Percentiles rank a stretch among this genome's conserved stretches.
Conservation (phyloP, 345 rosid species). For the Bruguiera gymnorhiza region DNA sequence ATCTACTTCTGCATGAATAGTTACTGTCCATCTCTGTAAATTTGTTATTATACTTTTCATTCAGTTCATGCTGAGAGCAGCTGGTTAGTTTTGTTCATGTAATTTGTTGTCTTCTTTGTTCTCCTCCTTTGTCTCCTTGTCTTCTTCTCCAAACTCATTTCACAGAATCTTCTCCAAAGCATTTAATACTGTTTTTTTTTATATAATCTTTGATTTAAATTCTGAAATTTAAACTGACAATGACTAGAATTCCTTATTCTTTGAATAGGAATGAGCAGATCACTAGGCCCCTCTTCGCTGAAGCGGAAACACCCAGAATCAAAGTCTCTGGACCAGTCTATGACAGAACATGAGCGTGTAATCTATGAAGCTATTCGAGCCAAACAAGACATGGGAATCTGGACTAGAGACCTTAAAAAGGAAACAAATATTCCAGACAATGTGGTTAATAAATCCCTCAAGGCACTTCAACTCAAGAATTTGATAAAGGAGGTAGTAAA, state of each 20-base stretch:
- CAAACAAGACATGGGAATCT: constrained; percentile 63
- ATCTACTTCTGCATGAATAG: too few relatives aligned
- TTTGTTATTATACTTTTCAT: too few relatives aligned
- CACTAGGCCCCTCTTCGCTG: constrained; percentile 3
- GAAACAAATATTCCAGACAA: constrained; percentile 36
- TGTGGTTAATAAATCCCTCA: constrained; percentile 35
- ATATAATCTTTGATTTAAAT: too few relatives aligned
- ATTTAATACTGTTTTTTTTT: too few relatives aligned
- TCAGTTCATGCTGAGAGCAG: too few relatives aligned
- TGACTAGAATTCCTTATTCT: background rate
- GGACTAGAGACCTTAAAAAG: constrained; percentile 42
- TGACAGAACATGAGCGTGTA: constrained; percentile 49
- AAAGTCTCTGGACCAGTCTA: constrained; percentile 24
- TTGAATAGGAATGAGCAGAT: constrained; percentile 20
- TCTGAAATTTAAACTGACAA: too few relatives aligned
- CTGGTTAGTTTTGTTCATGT: too few relatives aligned
- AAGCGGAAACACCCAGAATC: constrained; percentile 58
- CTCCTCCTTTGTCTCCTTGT: too few relatives aligned
- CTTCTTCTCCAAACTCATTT: too few relatives aligned
- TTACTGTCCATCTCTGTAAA: too few relatives aligned
- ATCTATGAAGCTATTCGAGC: constrained; percentile 42
- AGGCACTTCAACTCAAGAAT: constrained; percentile 39
- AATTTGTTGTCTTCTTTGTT: too few relatives aligned
- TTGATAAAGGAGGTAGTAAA: constrained; percentile 64
- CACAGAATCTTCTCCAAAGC: too few relatives aligned